Conservation (phyloP, 73 alveolate species). For the Tetrahymena elliotti region DNA sequence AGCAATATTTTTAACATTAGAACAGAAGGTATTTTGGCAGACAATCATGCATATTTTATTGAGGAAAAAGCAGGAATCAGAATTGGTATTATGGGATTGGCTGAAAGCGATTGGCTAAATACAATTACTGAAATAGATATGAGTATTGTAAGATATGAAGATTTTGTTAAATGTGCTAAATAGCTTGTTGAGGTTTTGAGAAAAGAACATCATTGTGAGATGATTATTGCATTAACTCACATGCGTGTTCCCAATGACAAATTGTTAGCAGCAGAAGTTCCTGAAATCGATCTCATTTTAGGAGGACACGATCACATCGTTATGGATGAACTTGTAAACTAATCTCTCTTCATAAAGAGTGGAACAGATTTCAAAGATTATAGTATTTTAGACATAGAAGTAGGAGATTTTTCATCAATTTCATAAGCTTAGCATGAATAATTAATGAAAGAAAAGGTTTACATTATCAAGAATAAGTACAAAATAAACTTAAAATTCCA, state of each 20-base stretch:
- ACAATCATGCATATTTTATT: conserved; percentile 31
- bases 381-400: conserved; percentile 19
- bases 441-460: background rate
- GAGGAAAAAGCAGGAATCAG: conserved; percentile 34
- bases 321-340: conserved; percentile 15
- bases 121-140: conserved; percentile 33
- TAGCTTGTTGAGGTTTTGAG: conserved; percentile 10
- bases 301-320: conserved; percentile 74
- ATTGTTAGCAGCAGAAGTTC: conserved; percentile 32
- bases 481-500: background rate
- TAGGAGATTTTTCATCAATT: conserved; percentile 1
- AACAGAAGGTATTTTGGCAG: conserved; percentile 49
- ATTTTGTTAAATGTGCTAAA: conserved; percentile 30
- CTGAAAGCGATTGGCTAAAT: conserved; percentile 71
- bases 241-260: conserved; percentile 63
- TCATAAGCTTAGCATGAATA: background rate
- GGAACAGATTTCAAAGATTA: conserved; percentile 60
- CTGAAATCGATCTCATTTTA: conserved; percentile 48
- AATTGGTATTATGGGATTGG: conserved; percentile 65
- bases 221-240: conserved; percentile 76
- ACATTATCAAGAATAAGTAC: background rate
- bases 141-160: conserved; percentile 33
- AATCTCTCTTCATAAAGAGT: conserved; percentile 34
- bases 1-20: conserved; percentile 44
- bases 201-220: conserved; percentile 52